A percentile compares a stretch with the other conserved stretches of the same genome.
phyloP scores from a whole-genome alignment of 2,329 filamentous ascomycete genomes.

The Cytospora piceicola region DNA sequence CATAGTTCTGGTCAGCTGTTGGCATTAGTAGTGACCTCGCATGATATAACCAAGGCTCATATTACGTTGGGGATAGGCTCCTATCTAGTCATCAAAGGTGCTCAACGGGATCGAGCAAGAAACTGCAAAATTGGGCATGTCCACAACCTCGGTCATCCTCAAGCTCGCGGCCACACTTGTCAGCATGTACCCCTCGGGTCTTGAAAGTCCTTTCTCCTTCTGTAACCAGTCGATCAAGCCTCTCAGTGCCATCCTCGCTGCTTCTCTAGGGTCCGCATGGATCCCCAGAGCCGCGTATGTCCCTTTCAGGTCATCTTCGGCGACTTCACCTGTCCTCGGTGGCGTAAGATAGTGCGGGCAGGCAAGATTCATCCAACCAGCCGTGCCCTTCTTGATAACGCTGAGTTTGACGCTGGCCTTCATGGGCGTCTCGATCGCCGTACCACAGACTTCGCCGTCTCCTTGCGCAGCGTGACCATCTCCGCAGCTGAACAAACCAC shows the following conservation, averaged over 20 bases:
- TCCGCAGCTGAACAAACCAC: constrained; percentile 57
- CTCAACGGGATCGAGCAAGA: constrained; percentile 53
- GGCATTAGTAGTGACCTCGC: not conserved
- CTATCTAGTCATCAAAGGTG: constrained; percentile 44
- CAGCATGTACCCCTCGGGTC: constrained; percentile 57
- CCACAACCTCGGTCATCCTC: constrained; percentile 56
- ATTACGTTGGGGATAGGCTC: not conserved
- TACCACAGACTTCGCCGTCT: constrained; percentile 59
- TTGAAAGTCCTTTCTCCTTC: constrained; percentile 48
- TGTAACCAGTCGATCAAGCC: constrained; percentile 54
- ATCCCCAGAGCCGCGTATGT: constrained; percentile 61
- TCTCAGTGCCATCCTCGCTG: constrained; percentile 51
- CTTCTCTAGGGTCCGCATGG: constrained; percentile 51
- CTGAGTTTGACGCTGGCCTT: constrained; percentile 53
- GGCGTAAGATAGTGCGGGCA: constrained; percentile 51
- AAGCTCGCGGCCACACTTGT: constrained; percentile 54
- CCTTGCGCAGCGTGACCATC: constrained; percentile 60
- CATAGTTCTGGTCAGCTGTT: not conserved
- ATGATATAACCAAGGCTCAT: not conserved
- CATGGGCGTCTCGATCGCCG: constrained; percentile 60
- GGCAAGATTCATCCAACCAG: constrained; percentile 40
- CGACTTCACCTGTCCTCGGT: constrained; percentile 42
- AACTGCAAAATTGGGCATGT: constrained; percentile 58
- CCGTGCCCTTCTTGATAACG: constrained; percentile 48
- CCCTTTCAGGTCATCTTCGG: constrained; percentile 45